Base-by-base conservation (phyloP, 306 rosid species). In the Cicer pinnatifidum region DNA sequence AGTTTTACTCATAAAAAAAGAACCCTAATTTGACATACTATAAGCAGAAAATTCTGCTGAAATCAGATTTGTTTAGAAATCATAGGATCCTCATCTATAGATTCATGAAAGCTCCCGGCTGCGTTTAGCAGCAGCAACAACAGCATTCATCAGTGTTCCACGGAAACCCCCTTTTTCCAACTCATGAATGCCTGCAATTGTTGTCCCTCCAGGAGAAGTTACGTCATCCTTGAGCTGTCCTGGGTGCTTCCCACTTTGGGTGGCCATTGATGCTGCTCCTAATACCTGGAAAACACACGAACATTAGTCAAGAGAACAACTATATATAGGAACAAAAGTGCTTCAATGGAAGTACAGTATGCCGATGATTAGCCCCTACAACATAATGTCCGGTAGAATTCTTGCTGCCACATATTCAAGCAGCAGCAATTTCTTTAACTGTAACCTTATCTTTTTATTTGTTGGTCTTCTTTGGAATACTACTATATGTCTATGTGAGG, bases 141-240 rank as follows among this genome's bases (percentile, higher is more conserved):
- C 97, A 7, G 96, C 98, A 66, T 93, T 91, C 96, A 91, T 94
- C 37, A 91, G 85, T 60, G 66, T 78, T 71, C 97, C 97, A n/a
- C 97, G 99, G 73, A 95, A 88, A 20, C 97, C 96, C 10, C 90
- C 99, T 64, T 84, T 91, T 79, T 94, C 97, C 81, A 94, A 80
- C 76, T 89, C 97, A 63, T 94, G 97, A 81, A 91, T 52, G 12
- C 99, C 96, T 6, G 95, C 53, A 71, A 94, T 91, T 17, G 99
- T 94, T 20, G 95, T 94, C 81, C 96, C 97, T 7, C 93, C 96
- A 1, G 96, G 91, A 48, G 99, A 94, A 47, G 95, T 77, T 19
- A 87, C 97, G 9, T 94, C 94, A 45, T 91, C 97, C 80, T 93
- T 93, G 64, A 93, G 97, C 77, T 91, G 91, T 38, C 92, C 97